These are phyloP conservation scores for Monocercomonoides exilis DNA, from an alignment of 78 protist genomes.

Conservation along the genomic window DNA sequence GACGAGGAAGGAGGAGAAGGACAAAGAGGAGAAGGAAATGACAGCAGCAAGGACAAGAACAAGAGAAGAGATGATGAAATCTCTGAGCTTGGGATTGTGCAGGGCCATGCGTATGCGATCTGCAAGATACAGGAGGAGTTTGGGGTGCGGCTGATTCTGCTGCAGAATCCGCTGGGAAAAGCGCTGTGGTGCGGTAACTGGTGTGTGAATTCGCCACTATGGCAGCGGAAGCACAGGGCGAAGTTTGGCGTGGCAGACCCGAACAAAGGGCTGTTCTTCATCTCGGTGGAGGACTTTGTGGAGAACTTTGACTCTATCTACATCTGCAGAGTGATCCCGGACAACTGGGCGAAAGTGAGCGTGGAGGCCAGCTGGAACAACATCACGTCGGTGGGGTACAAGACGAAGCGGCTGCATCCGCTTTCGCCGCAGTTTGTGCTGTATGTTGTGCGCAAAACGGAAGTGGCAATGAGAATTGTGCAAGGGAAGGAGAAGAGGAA, in stretches of 20 bases:
- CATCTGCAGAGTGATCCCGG: background rate
- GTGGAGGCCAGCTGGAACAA: no score
- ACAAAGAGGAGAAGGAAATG: no score
- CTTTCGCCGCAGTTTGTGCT: no score
- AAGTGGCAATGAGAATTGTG: no score
- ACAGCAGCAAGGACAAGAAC: no score
- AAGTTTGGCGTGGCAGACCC: background rate
- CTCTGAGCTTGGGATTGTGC: background rate
- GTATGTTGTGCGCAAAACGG: no score
- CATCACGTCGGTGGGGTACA: no score
- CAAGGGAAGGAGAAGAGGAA: no score
- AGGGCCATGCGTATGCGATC: background rate
- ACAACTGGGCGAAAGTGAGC: no score
- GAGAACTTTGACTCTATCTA: background rate
- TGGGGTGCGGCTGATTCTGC: background rate
- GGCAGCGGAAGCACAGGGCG: background rate
- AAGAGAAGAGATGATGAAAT: background rate
- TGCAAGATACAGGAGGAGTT: background rate
- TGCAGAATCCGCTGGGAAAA: background rate
- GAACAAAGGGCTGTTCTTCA: background rate
- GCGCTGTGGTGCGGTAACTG: background rate
- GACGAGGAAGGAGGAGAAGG: no score
- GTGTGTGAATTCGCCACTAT: background rate
- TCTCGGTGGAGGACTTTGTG: background rate
- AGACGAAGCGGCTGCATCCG: no score